Evolutionary conservation across 2,329 filamentous ascomycete genomes (phyloP), one percentile per base, ranked within the genome.

Genomic region (Akanthomyces dipterigenus): DNA sequence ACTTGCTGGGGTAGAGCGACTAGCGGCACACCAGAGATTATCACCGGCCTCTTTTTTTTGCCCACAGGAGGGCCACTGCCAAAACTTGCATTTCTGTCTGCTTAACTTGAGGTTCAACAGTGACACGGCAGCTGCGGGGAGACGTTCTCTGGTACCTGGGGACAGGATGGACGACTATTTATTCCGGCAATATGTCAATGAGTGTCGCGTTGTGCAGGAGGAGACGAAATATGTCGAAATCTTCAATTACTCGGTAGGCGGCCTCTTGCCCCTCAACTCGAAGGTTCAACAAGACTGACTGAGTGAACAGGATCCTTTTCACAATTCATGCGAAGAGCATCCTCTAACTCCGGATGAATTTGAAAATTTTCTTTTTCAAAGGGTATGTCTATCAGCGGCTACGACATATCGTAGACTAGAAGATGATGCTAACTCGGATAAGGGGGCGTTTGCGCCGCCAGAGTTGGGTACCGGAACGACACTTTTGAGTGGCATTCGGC

Each of bases 181-280:
- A 71, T 85, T 85, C 65, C 73, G 75, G 64, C 65, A 71, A 36
- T 77, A 80, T 67, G 75, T 86, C 62, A 68, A 74, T 11, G 70
- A 76, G 50, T 85, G 81, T 68, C 76, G 72, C 24, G 73, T 75
- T 36, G 80, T 85, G 53, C 63, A 71, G 3, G 83, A 86, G 70
- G 72, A 72, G 59, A 85, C 82, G 20, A 78, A 74, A 64, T 86
- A 83, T 68, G 65, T 86, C 26, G 81, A 86, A 69, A 82, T 85
- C 42, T 77, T 83, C 66, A 86, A 85, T 65, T 86, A 84, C 65
- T 80, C 82, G 68, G 83, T 85, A 70, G 64, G 80, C 42, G 36
- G 46, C 59, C 34, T 63, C 43, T 56, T n/a, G n/a, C n/a, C n/a
- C n/a, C 20, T n/a, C 24, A 5, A 14, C 20, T 6, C 16, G n/a